These are phyloP conservation scores for Pharnaceum exiguum DNA, from an alignment of 148 eudicot genomes.

Conservation along the genomic window DNA sequence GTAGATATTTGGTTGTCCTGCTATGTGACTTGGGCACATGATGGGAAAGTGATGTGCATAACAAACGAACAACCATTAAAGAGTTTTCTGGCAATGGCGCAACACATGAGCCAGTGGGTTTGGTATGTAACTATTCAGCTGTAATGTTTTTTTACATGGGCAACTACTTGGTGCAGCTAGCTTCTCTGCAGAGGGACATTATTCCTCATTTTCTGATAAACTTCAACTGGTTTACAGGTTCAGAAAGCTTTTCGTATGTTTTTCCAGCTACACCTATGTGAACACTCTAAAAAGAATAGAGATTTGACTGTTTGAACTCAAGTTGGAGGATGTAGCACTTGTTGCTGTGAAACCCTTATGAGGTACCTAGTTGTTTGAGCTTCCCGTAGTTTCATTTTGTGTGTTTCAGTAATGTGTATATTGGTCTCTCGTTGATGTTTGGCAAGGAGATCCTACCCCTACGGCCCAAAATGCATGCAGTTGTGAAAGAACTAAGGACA, in stretches of 20 bases:
- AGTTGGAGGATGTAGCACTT: too few relatives aligned
- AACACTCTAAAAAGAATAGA: constrained; percentile 62
- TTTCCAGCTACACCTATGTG: constrained; percentile 79
- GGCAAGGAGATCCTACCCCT: too few relatives aligned
- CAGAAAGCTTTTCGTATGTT: constrained; percentile 66
- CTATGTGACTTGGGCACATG: constrained; percentile 21
- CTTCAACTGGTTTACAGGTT: constrained; percentile 45
- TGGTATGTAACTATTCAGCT: constrained; percentile 53
- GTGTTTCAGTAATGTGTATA: too few relatives aligned
- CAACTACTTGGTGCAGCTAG: background rate
- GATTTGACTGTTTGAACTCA: too few relatives aligned
- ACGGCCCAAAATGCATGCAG: too few relatives aligned
- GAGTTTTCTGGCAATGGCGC: constrained; percentile 84
- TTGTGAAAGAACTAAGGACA: too few relatives aligned
- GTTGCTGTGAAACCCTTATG: too few relatives aligned
- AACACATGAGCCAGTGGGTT: constrained; percentile 91
- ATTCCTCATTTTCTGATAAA: background rate
- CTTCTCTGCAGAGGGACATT: background rate
- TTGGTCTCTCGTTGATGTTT: too few relatives aligned
- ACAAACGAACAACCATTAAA: constrained; percentile 53
- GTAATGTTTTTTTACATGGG: background rate
- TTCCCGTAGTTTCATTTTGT: too few relatives aligned
- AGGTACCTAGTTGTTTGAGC: too few relatives aligned
- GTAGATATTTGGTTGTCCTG: constrained; percentile 81
- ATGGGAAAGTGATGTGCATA: constrained; percentile 37